Base-by-base conservation (phyloP, 2,329 filamentous ascomycete species). In the Stachybotrys chartarum region DNA sequence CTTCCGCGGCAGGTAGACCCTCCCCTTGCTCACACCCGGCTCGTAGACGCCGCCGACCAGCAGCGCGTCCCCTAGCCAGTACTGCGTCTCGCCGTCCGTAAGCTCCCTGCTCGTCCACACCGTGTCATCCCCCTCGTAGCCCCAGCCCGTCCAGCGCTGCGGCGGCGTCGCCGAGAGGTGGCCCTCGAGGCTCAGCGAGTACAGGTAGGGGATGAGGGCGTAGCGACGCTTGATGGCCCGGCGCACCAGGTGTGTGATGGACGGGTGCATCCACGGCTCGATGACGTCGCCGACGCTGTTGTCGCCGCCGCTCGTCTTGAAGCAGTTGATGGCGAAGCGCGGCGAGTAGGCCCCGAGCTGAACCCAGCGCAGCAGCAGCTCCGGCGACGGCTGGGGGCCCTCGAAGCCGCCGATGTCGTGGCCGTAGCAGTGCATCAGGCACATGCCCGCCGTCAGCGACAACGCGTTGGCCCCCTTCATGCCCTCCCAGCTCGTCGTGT, bases 371-470 rank as follows among this genome's bases (percentile, higher is more conserved):
- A 90, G 79, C 0, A 90, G 77, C 2, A 89, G 77, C 63, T 90
- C 87, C 0, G 87, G 85, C 0, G 80, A 80, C 0, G 87, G 87
- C 63, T 90, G 86, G 0, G 86, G 85, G 31, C 86, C 86, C 71
- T 90, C 86, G 62, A 90, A 90, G 0, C 87, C 87, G 48, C 87
- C 87, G 58, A 90, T 89, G 56, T 90, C 87, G 62, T 90, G 86
- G 12, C 87, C 87, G 60, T 85, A 87, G 63, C 82, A 87, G 64
- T 86, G 86, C 60, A 90, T 74, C 1, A 90, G 73, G 51, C 81
- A 87, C 59, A 90, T 78, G 0, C 85, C 86, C 0, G 86, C 85
- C 48, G 81, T 88, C 4, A 90, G 71, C 0, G 85, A 85, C 6
- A 90, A 66, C 0, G 86, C 83, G 58, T 89, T 90, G 1, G 85